Conservation (phyloP, 1,284 basidiomycete species). For the Salmacisia buchloeana region DNA sequence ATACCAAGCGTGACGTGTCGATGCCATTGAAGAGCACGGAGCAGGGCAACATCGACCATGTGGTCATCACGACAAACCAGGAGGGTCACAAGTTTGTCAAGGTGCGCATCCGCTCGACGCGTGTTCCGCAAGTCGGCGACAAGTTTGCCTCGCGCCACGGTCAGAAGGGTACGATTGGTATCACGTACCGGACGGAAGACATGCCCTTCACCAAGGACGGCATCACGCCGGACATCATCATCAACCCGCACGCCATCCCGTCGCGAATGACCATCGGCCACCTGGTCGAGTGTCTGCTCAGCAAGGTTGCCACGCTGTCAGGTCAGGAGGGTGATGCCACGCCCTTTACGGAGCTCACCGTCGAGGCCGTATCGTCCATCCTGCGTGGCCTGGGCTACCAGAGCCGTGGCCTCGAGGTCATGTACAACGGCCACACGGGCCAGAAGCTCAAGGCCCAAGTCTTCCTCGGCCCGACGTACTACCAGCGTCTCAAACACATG, state of each 20-base stretch:
- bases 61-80: constrained; percentile 89
- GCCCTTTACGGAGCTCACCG: constrained; percentile 95
- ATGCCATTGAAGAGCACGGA: constrained; percentile 97
- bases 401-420: constrained; percentile 86
- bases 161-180: constrained; percentile 98
- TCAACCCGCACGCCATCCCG: constrained; percentile 98
- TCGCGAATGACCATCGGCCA: constrained; percentile 99
- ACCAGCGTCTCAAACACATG: constrained; percentile 99
- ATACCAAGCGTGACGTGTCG: constrained; percentile 88
- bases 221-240: constrained; percentile 91
- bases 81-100: constrained; percentile 98
- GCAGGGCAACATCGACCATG: constrained; percentile 94
- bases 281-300: constrained; percentile 94
- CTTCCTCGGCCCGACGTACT: constrained; percentile 97
- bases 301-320: constrained; percentile 90
- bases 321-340: constrained; percentile 97
- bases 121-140: constrained; percentile 95
- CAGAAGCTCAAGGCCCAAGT: constrained; percentile 94
- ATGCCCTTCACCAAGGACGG: constrained; percentile 99
- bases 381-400: constrained; percentile 56
- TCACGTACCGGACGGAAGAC: constrained; percentile 98
- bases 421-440: constrained; percentile 98
- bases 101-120: constrained; percentile 88
- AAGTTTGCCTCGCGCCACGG: constrained; percentile 99
- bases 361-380: constrained; percentile 63